Conservation (phyloP, 805 yeast genomes). For the Lipomyces chichibuensis region DNA sequence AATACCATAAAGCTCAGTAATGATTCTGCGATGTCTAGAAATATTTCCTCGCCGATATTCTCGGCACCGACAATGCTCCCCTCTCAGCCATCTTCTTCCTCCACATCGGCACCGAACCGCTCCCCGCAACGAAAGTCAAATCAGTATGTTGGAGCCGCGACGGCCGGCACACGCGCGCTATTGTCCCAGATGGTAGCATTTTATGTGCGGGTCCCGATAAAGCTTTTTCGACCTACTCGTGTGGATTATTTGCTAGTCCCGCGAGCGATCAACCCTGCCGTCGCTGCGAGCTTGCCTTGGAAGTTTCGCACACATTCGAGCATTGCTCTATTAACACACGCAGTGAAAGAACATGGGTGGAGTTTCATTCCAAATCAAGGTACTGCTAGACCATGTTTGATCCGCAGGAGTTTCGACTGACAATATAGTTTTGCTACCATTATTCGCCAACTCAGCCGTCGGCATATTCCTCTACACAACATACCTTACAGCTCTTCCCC, state of each 20-base stretch:
- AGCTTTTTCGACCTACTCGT: conserved; percentile 85
- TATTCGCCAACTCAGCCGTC: conserved; percentile 84
- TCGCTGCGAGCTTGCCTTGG: conserved; percentile 42
- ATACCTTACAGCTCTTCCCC: conserved; percentile 54
- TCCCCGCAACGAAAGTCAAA: conserved; percentile 4
- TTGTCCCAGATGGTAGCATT: conserved; percentile 70
- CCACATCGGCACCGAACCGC: not conserved
- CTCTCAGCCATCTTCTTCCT: not conserved
- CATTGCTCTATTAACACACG: conserved; percentile 70
- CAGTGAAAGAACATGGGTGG: conserved; percentile 82
- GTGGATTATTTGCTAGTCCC: conserved; percentile 69
- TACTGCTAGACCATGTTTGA: not conserved
- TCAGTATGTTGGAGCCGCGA: conserved; percentile 64
- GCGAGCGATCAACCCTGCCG: conserved; percentile 43
- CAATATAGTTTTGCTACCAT: conserved; percentile 70
- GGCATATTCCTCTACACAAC: conserved; percentile 86
- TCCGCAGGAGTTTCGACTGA: not conserved
- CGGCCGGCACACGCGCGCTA: conserved; percentile 85
- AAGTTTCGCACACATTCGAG: conserved; percentile 71
- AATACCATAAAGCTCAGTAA: not conserved
- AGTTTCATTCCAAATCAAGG: conserved; percentile 73
- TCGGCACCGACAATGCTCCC: not conserved
- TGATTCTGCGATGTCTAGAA: not conserved
- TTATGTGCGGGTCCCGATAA: conserved; percentile 79
- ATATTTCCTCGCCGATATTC: not conserved